Evolutionary conservation across 768 basidiomycete genomes (phyloP).

Genomic region (Cystoderma amianthinum): DNA sequence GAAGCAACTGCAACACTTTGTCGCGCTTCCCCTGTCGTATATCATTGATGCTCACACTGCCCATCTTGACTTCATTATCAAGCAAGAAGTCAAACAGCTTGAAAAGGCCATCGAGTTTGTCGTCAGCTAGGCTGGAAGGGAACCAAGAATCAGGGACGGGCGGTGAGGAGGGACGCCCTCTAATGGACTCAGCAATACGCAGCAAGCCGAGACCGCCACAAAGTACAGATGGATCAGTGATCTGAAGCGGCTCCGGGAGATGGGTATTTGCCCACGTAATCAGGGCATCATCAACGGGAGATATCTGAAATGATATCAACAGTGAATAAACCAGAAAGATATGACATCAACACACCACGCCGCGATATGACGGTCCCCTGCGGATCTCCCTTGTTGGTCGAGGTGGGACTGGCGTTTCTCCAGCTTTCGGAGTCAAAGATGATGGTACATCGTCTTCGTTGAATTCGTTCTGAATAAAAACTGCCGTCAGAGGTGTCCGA

Average conservation of each 20-base stretch:
- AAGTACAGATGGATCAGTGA: constrained; percentile 40
- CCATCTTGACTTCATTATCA: constrained; percentile 89
- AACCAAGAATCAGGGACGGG: constrained; percentile 78
- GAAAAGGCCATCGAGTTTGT: constrained; percentile 85
- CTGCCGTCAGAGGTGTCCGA: constrained; percentile 42
- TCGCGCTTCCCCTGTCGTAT: constrained; percentile 75
- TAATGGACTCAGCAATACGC: constrained; percentile 79
- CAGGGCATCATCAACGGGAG: constrained; percentile 50
- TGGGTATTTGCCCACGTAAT: constrained; percentile 88
- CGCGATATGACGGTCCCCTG: constrained; percentile 24
- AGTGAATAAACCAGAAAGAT: constrained; percentile 9
- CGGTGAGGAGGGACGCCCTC: constrained; percentile 56
- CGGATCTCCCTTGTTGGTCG: constrained; percentile 65
- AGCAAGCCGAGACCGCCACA: constrained; percentile 75
- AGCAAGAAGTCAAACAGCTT: constrained; percentile 87
- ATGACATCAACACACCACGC: not conserved
- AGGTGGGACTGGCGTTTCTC: constrained; percentile 35
- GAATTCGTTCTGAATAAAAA: too few species aligned
- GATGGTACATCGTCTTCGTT: not conserved
- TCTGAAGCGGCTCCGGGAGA: constrained; percentile 58
- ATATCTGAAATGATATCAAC: too few species aligned
- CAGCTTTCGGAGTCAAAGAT: constrained; percentile 9
- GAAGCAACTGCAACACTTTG: constrained; percentile 76
- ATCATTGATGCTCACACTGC: constrained; percentile 90
- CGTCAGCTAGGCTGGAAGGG: constrained; percentile 57